Conservation (phyloP, 805 yeast species). For the Candida manassasensis region DNA sequence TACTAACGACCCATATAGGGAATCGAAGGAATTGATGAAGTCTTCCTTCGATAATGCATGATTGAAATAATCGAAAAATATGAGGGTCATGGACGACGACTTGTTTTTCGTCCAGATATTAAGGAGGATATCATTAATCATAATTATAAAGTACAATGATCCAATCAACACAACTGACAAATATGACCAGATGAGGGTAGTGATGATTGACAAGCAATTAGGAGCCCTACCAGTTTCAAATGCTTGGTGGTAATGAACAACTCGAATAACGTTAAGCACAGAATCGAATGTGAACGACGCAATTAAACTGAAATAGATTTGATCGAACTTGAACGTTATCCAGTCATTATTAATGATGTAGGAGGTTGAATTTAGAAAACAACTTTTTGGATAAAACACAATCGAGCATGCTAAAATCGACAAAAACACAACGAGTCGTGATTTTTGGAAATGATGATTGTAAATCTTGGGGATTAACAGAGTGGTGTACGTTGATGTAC, state of each 20-base stretch:
- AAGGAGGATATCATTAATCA: slow-evolving; percentile 18
- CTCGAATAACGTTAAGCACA: slow-evolving; percentile 9
- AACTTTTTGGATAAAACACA: slow-evolving; percentile 10
- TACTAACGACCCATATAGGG: slow-evolving; percentile 2
- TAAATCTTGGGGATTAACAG: neutral
- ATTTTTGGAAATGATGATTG: neutral
- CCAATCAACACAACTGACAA: slow-evolving; percentile 13
- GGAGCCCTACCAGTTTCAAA: slow-evolving; percentile 10
- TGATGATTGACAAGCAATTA: slow-evolving; percentile 11
- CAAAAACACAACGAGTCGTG: neutral
- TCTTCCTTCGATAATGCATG: neutral
- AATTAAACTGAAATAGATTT: slow-evolving; percentile 16
- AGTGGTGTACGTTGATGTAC: neutral
- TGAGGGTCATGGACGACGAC: neutral
- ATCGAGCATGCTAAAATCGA: slow-evolving; percentile 1
- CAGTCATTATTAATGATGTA: slow-evolving; percentile 12
- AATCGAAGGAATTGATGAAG: slow-evolving; percentile 2
- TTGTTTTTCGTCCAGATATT: slow-evolving; percentile 12
- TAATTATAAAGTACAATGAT: slow-evolving; percentile 10
- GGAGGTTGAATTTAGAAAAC: slow-evolving; percentile 16
- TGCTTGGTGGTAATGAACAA: slow-evolving; percentile 12
- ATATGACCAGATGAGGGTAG: slow-evolving; percentile 21
- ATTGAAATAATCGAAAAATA: slow-evolving; percentile 2
- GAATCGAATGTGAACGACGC: slow-evolving; percentile 12
- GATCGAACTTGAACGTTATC: slow-evolving; percentile 21